Evolutionary conservation across 1,139 yeast genomes (phyloP).

Genomic region (Arxiozyma heterogenica): DNA sequence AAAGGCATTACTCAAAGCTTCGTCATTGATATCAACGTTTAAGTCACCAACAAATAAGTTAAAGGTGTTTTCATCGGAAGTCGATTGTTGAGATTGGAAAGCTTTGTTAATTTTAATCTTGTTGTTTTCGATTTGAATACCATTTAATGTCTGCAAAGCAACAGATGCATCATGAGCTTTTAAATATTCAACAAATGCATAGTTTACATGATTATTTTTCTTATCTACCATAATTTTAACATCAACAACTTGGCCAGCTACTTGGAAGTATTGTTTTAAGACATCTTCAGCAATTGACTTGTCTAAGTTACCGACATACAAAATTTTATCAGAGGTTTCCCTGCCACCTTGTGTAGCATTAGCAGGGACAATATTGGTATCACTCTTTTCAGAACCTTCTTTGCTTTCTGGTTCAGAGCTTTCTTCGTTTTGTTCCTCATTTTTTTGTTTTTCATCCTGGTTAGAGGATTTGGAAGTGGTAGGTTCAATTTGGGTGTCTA

Average conservation of each 20-base stretch:
- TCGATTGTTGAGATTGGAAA: slow-evolving; percentile 61
- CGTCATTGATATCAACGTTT: slow-evolving; percentile 77
- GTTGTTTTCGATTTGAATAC: slow-evolving; percentile 41
- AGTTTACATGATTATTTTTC: slow-evolving; percentile 63
- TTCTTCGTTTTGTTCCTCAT: neutral
- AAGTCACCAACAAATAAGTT: slow-evolving; percentile 84
- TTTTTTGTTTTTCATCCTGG: slow-evolving; percentile 3
- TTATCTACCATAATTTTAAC: slow-evolving; percentile 69
- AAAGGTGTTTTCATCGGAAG: slow-evolving; percentile 45
- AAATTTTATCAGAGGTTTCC: slow-evolving; percentile 59
- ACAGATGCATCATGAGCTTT: slow-evolving; percentile 48
- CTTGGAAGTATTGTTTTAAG: slow-evolving; percentile 52
- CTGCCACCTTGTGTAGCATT: slow-evolving; percentile 74
- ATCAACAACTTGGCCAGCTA: slow-evolving; percentile 50
- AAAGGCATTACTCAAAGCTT: slow-evolving; percentile 52
- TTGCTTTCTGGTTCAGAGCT: slow-evolving; percentile 1
- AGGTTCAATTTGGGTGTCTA: neutral
- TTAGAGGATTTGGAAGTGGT: neutral
- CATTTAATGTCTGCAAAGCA: slow-evolving; percentile 56
- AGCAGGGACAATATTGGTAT: slow-evolving; percentile 42
- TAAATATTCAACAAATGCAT: slow-evolving; percentile 75
- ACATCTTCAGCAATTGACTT: slow-evolving; percentile 55
- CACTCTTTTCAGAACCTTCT: slow-evolving; percentile 5
- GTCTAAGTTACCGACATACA: slow-evolving; percentile 71
- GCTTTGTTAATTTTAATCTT: slow-evolving; percentile 74